Evolutionary conservation across 352 stramenopile species (phyloP), one percentile per base, ranked within the genome.

Genomic region (Lagenidium giganteum): DNA sequence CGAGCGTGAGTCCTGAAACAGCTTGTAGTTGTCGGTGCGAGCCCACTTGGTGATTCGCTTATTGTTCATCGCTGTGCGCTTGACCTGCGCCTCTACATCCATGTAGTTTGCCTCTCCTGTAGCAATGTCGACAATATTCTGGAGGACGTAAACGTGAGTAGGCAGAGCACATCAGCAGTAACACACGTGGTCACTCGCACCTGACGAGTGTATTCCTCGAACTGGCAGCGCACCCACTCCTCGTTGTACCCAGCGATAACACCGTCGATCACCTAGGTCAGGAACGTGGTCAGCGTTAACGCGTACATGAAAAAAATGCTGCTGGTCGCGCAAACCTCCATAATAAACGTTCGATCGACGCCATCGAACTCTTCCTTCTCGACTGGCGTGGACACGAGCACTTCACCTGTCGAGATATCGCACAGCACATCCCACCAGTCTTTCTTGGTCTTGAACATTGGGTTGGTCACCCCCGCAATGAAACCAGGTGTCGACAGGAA

Each of bases 351-450:
- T 14, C 71, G 74, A 41, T 94, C 82, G 9, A 59, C 56, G 7
- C 42, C 29, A 40, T 94, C 82, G 24, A 69, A 86, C 30, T 94
- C 79, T 32, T 94, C 82, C 41, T 80, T 77, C 42, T 94, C 82
- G 2, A 64, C 47, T 9, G 58, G 57, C 5, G 63, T 43, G 0
- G 75, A 84, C 20, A 89, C 49, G 8, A 88, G 46, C 7, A 92
- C 69, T 51, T 92, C 79, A 6, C 83, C 81, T 5, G 57, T 95
- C 4, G 80, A 87, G 36, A 95, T 74, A 57, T 96, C 83, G 30
- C 81, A 93, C 18, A 95, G 56, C 17, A 96, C 70, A 49, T 96
- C 86, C 86, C 86, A 96, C 86, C 86, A 96, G 38, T 95, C 84
- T 17, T 69, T 67, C 51, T 93, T 92, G 41, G 77, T 83, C 53